phyloP scores from a whole-genome alignment of 164 flowering plant species.

The Warburgia ugandensis region DNA sequence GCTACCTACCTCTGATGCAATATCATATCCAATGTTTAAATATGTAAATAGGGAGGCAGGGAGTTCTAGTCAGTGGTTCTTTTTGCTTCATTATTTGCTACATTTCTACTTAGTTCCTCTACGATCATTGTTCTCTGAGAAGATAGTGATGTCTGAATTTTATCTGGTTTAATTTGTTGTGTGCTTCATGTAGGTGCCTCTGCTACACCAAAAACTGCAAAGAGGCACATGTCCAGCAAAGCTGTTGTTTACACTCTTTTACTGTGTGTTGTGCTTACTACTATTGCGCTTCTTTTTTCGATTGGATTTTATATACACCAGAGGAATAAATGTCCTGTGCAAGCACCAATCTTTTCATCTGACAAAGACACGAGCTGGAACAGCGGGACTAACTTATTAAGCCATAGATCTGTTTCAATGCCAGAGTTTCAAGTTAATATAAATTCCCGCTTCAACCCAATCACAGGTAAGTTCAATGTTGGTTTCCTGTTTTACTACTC shows the following conservation, averaged over 20 bases:
- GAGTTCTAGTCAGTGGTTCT: too few relatives aligned
- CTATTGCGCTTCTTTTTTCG: conserved; percentile 55
- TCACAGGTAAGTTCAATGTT: conserved; percentile 37
- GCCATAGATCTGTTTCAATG: conserved; percentile 32
- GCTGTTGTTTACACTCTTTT: conserved; percentile 48
- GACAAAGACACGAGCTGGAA: conserved; percentile 67
- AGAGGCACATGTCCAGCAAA: conserved; percentile 43
- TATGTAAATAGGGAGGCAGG: too few relatives aligned
- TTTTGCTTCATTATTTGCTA: too few relatives aligned
- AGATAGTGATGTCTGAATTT: too few relatives aligned
- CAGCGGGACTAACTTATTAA: conserved; percentile 66
- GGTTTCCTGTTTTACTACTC: too few relatives aligned
- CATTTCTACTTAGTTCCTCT: too few relatives aligned
- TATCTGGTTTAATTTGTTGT: too few relatives aligned
- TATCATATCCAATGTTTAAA: too few relatives aligned
- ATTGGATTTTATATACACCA: conserved; percentile 43
- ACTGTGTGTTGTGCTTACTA: conserved; percentile 46
- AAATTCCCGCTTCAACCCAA: conserved; percentile 26
- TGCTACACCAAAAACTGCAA: conserved; percentile 22
- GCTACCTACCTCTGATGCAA: too few relatives aligned
- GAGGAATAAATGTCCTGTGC: conserved; percentile 39
- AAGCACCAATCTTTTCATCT: conserved; percentile 39
- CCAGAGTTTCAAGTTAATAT: conserved; percentile 28
- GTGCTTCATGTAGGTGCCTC: conserved; percentile 37
- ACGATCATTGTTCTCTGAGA: too few relatives aligned